Conservation (phyloP, 2,329 filamentous ascomycete species). For the Huntiella moniliformis region DNA sequence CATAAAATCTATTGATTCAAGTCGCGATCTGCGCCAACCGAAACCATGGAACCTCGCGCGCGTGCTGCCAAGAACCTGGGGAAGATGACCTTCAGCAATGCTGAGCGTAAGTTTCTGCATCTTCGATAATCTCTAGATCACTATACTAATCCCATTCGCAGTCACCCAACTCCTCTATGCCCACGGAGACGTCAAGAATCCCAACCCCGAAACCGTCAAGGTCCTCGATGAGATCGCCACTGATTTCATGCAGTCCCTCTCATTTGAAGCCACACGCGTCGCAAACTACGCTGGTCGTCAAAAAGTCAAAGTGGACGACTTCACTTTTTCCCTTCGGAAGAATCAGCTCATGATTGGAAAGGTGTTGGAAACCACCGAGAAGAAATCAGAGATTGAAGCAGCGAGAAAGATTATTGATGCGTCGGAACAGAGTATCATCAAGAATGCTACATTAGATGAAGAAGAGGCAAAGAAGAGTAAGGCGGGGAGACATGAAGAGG, state of each 20-base stretch:
- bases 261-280: slow-evolving; percentile 70
- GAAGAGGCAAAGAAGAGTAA: slow-evolving; percentile 20
- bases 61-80: slow-evolving; percentile 63
- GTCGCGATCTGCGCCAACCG: not conserved
- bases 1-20: not conserved
- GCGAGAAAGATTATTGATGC: slow-evolving; percentile 59
- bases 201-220: slow-evolving; percentile 66
- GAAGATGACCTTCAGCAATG: slow-evolving; percentile 60
- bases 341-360: slow-evolving; percentile 75
- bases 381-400: slow-evolving; percentile 71
- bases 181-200: slow-evolving; percentile 59
- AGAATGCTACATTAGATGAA: slow-evolving; percentile 27
- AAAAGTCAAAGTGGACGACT: slow-evolving; percentile 97
- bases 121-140: not conserved
- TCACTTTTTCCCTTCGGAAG: slow-evolving; percentile 78
- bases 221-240: slow-evolving; percentile 89
- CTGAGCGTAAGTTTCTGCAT: slow-evolving; percentile 39
- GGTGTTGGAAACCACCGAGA: slow-evolving; percentile 74
- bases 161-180: slow-evolving; percentile 60
- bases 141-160: slow-evolving; percentile 18
- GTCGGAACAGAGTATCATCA: slow-evolving; percentile 41
- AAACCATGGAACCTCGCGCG: slow-evolving; percentile 55
- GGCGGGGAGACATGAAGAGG: slow-evolving; percentile 25
- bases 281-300: slow-evolving; percentile 76
- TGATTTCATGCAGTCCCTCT: slow-evolving; percentile 88